Base-by-base conservation (phyloP, 805 yeast genomes). In the Pichia kluyveri region DNA sequence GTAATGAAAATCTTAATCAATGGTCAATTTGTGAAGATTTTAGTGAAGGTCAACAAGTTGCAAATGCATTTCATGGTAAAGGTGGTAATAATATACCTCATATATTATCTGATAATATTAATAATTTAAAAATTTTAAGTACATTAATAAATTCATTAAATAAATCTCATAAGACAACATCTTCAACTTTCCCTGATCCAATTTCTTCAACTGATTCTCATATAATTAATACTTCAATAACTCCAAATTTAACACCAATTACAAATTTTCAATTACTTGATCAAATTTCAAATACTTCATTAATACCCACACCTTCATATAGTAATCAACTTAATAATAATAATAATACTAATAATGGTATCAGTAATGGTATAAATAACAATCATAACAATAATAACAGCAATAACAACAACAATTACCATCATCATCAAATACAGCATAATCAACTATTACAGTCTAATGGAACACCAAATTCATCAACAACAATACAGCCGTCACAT, bases 21-120 rank as follows among this genome's bases (percentile, higher is more conserved):
- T 83, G 90, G 90, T 80, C 86, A 1, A 80, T 83, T 27, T 84
- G 91, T 63, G 91, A 83, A 49, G 95, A 86, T 64, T 86, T 86
- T 55, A 80, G 87, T 50, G 93, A 85, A 57, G 90, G 86, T 14
- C 88, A 83, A 57, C 91, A 85, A 60, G 93, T 86, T 7, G 79
- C 78, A 47, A 75, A 73, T 49, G 91, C 93, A 0, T 79, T 69
- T 59, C 68, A 72, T 31, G 72, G 73, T 17, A 76, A 73, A 31
- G 80, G 79, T 4, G 86, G 86, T 2, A 70, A 79, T 4, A 73
- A 75, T 19, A 69, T 79, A 14, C 89, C 90, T 1, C 93, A 85
- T 63, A 77, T 82, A 2, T 64, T 84, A 38, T 80, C 77, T 26
- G 93, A 91, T 1, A 61, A 69, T 26, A 50, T 59, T 19, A 66